Evolutionary conservation across 2,329 filamentous ascomycete species (phyloP), one percentile per base, ranked within the genome.

Genomic region (Neonectria faginata): DNA sequence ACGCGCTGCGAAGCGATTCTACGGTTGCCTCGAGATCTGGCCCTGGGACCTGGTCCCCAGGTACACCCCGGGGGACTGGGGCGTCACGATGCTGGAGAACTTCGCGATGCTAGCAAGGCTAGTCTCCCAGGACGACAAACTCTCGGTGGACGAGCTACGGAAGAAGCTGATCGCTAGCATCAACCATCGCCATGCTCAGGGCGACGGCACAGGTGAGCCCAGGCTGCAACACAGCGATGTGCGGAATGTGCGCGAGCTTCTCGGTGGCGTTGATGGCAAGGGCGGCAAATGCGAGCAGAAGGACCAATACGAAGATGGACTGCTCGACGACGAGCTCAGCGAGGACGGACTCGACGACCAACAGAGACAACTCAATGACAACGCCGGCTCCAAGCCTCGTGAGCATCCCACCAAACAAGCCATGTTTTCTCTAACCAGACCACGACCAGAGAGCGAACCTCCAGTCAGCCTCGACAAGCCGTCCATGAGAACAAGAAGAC

Each of bases 11-110:
- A 18, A 18, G 9, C 47, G 47, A 12, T 50, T 50, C 27, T 50
- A 50, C 27, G 47, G 12, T 8, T 50, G 47, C 47, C 47, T 50
- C 47, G n/a, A 18, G 3, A 50, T 50, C 47, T 50, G 47, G 47
- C 47, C 47, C 16, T 50, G 47, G 47, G 47, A 50, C 9, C n/a
- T 50, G 16, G 5, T 50, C 27, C 47, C 47, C 14, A 16, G 20
- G 9, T 20, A 31, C 9, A 20, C 25, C 16, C 16, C 14, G 20
- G 9, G 16, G 2, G 29, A 11, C 12, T 50, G 47, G 47, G 47
- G 47, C 16, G 27, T 50, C 47, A 18, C 25, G 5, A 31, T 50
- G 27, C 47, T 50, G 16, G 27, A 50, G 47, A 50, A 33, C 16
- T 3, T 50, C 9, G 47, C 47, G 8, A 31, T 31, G 16, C 27